Evolutionary conservation across 2,329 filamentous ascomycete genomes (phyloP).

Genomic region (Fusarium floridanum): DNA sequence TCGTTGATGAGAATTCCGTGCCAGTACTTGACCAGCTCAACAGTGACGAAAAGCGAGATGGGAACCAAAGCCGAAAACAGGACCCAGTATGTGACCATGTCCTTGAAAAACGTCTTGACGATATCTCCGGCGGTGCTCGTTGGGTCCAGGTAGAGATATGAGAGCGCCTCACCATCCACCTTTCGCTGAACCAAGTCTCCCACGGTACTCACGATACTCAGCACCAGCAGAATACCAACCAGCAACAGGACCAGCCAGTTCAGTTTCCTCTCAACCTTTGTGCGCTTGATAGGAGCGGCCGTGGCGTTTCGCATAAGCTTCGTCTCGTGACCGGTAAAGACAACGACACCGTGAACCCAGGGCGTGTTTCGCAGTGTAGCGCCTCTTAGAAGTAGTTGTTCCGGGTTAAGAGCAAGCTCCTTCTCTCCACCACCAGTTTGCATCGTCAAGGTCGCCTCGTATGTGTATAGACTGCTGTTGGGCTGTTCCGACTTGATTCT

Average conservation of each 20-base stretch:
- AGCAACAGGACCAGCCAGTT: conserved; percentile 94
- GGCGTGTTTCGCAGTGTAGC: conserved; percentile 96
- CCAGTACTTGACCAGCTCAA: conserved; percentile 98
- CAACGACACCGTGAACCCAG: conserved; percentile 95
- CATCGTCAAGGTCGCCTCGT: conserved; percentile 95
- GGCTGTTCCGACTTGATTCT: conserved; percentile 94
- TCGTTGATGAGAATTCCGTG: conserved; percentile 98
- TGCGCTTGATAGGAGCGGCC: conserved; percentile 96
- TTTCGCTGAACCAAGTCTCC: conserved; percentile 87
- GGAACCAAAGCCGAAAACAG: conserved; percentile 96
- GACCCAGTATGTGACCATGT: conserved; percentile 99
- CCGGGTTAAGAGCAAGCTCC: conserved; percentile 88
- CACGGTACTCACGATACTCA: conserved; percentile 91
- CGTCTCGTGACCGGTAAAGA: conserved; percentile 94
- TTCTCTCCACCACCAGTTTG: conserved; percentile 92
- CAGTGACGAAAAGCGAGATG: conserved; percentile 96
- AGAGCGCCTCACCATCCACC: conserved; percentile 71
- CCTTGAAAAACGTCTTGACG: conserved; percentile 88
- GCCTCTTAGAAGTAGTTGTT: conserved; percentile 92
- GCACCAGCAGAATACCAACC: conserved; percentile 82
- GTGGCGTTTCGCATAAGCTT: conserved; percentile 99
- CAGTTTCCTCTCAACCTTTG: conserved; percentile 92
- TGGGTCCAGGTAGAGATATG: conserved; percentile 77
- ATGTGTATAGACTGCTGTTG: conserved; percentile 98
- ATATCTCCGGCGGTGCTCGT: conserved; percentile 67